phyloP scores from a whole-genome alignment of 495 filamentous ascomycete species.

The Penicillium samsonianum region DNA sequence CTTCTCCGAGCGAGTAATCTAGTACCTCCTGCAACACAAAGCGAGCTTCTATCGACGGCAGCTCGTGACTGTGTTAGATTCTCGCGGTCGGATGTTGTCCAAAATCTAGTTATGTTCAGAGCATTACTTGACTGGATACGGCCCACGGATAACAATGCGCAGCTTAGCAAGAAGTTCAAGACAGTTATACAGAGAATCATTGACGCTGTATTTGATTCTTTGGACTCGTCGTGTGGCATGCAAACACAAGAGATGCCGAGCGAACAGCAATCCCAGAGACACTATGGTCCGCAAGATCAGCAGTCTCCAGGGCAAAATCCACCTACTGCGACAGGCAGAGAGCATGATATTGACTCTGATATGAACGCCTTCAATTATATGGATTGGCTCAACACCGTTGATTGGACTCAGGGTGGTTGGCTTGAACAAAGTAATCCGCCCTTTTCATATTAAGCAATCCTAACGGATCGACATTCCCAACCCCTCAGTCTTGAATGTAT shows the following conservation, averaged over 20 bases:
- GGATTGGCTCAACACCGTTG: background rate
- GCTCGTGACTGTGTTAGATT: background rate
- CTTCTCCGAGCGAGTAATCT: background rate
- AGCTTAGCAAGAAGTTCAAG: constrained; percentile 7
- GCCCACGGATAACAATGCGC: background rate
- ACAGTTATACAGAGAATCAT: background rate
- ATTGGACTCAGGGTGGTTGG: background rate
- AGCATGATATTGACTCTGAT: background rate
- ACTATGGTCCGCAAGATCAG: background rate
- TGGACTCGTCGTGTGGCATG: background rate
- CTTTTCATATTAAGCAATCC: background rate
- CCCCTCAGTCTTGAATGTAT: background rate
- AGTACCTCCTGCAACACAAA: background rate
- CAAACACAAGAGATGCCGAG: background rate
- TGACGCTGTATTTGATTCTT: background rate
- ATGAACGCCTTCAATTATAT: background rate
- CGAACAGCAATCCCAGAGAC: background rate
- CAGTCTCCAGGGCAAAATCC: background rate
- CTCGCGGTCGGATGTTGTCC: background rate
- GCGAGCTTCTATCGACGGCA: background rate
- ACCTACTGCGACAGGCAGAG: background rate
- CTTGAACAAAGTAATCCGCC: background rate
- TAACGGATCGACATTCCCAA: background rate
- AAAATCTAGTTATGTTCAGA: background rate
- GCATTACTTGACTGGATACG: constrained; percentile 4